Percentiles rank a stretch among this genome's conserved stretches.
Conservation (phyloP, 2,329 filamentous ascomycete species). For the Cytospora paraplurivora region DNA sequence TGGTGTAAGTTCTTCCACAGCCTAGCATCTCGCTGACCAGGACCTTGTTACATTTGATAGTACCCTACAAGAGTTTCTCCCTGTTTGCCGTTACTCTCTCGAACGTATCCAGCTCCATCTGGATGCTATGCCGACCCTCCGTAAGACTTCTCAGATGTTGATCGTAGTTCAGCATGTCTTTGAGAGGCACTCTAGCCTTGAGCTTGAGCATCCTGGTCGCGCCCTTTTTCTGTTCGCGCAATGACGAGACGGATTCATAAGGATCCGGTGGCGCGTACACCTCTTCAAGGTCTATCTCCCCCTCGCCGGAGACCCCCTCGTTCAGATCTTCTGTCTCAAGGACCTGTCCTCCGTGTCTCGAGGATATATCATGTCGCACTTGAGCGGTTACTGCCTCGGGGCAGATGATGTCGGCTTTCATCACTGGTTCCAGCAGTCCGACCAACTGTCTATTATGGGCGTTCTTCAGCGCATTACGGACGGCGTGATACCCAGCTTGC, state of each 20-base stretch:
- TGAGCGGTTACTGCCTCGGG: conserved; percentile 79
- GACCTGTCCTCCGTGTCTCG: conserved; percentile 74
- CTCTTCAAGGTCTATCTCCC: conserved; percentile 65
- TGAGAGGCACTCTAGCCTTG: conserved; percentile 84
- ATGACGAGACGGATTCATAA: conserved; percentile 64
- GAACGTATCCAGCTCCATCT: conserved; percentile 61
- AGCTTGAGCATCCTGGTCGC: conserved; percentile 62
- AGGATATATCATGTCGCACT: conserved; percentile 80
- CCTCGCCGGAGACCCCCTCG: conserved; percentile 35
- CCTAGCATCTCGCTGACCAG: background rate
- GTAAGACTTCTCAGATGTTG: conserved; percentile 88
- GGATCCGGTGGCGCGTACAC: conserved; percentile 91
- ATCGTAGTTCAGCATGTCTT: conserved; percentile 95
- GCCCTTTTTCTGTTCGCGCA: conserved; percentile 50
- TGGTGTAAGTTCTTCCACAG: background rate
- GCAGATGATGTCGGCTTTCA: conserved; percentile 84
- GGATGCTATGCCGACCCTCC: conserved; percentile 69
- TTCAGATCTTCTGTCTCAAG: conserved; percentile 65
- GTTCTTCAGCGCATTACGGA: conserved; percentile 68
- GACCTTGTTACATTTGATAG: background rate
- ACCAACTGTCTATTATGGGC: conserved; percentile 58
- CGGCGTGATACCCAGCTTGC: conserved; percentile 62
- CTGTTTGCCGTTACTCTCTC: conserved; percentile 56
- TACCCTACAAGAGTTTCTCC: conserved; percentile 49
- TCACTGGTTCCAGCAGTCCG: conserved; percentile 86